Base-by-base conservation (phyloP, 23 red algal species). In the Pyropia haitanensis region DNA sequence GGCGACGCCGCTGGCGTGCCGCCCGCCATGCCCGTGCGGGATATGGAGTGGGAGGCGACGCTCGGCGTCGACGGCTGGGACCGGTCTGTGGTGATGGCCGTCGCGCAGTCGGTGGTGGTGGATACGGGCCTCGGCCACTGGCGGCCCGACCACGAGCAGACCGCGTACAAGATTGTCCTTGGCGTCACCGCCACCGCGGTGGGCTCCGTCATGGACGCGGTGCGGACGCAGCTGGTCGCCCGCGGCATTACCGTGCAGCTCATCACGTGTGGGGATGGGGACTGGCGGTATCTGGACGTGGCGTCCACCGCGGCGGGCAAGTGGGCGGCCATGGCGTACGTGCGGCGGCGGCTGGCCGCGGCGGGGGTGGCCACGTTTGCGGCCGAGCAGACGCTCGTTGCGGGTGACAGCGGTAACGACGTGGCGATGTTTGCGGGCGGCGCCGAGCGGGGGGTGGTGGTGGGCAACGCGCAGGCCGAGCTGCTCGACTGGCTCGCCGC, bases 221-320 rank as follows among this genome's bases (percentile, higher is more conserved):
- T 60, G 12, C 29, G 24, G 29, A 10, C 24, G 8, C 57, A 29
- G 29, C 24, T 60, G 6, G 57, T 10, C 4, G 57, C 12, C 5
- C 20, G 26, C 18, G 63, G 63, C 26, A 49, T 22, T 21, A 32
- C 18, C 5, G 63, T 26, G 19, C 18, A 66, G 26, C 63, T 66
- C 46, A 51, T 66, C 31, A 8, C 5, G 6, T 23, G 63, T 14
- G 63, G 63, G 4, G 19, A 51, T 5, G 63, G 63, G 20, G 63
- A 66, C 32, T 66, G 63, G 63, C 18, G 26, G 26, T 66, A 49
- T 50, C 7, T 66, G 63, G 63, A 66, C 26, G 26, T 66, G n/a
- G 18, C 26, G 63, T 23, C 20, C 7, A 20, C 63, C 6, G 46
- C 63, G 21, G 63, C 63, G 0, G 63, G 63, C 32, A 66, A 66